Base-by-base conservation (phyloP, 495 filamentous ascomycete species). In the Aspergillus biplanus region DNA sequence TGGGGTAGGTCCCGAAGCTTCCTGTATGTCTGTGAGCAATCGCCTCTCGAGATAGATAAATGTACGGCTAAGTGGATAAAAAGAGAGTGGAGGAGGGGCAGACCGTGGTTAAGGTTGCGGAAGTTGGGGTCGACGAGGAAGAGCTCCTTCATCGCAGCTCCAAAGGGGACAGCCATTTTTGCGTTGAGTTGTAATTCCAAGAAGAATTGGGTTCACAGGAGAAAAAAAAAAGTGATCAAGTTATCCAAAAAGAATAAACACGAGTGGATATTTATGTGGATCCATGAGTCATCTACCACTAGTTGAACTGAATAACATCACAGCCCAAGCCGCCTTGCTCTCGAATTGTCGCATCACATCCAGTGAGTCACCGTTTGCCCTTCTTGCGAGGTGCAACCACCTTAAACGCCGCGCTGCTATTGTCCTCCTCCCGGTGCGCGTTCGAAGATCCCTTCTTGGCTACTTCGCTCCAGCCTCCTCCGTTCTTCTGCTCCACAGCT, bases 371-470 rank as follows among this genome's bases (percentile, higher is more conserved):
- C 79, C 87, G 85, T 82, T 89, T 95, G 63, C 92, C 90, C 85
- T 96, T 97, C 86, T 97, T 98, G 75, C 96, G 93, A 63, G 88
- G 85, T 49, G 90, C 86, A 46, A 98, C 94, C 48, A 98, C 89
- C 80, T 92, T 92, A 79, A 97, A 98, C 6, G 86, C 86, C 9
- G 86, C 78, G 70, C 78, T 83, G 63, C 80, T 75, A 62, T 79
- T 75, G 56, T 84, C 80, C 63, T 85, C 83, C 67, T 83, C 75
- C 13, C 79, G 80, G 21, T 69, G 73, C 15, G 75, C 73, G 66
- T 80, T 83, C 11, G 77, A 70, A 32, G 82, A 82, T 6, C 87
- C 86, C 84, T 97, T 97, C 87, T 97, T 97, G 8, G 95, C 95
- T 66, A 99, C 95, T 79, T 98, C 96, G 69, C 86, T 97, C 95